Evolutionary conservation across 768 basidiomycete species (phyloP), one percentile per base, ranked within the genome.

Genomic region (Kwoniella mangroviensis): DNA sequence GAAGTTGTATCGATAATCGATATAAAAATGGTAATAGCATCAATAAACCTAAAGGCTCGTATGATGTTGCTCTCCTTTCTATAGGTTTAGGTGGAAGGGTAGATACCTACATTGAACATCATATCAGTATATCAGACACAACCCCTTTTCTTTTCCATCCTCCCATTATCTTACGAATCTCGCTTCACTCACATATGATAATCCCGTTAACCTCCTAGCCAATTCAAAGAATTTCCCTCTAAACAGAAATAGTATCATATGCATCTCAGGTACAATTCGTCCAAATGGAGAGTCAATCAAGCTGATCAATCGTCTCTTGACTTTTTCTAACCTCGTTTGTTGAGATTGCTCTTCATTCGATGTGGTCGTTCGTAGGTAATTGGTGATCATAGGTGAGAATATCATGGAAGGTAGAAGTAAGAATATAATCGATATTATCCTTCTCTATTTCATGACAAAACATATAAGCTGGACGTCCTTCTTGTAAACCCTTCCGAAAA

Each of bases 241-340:
- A 13, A 82, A 68, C 56, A 82, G 67, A 59, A 83, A 84, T 45
- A 68, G 72, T 4, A 81, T 72, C 59, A 83, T 75, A 63, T 82
- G 79, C 28, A 82, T 52, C 53, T 84, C 81, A 6, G 79, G 75
- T 7, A 78, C 41, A 0, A 70, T 64, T 28, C 72, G 67, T 21
- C 77, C 69, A 10, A 70, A 41, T 9, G 75, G 78, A 9, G 77
- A 77, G 26, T 74, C 75, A 3, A 80, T 60, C 1, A 76, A 57
- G 6, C 11, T n/a, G 9, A 62, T 17, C 26, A 69, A 43, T 40
- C 17, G 22, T 34, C 15, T 41, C 43, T 67, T 70, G 9, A 58
- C 26, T 22, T 60, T 58, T 22, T 59, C n/a, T 60, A 63, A 69
- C 53, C 19, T 40, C 2, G 62, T 58, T 51, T 49, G 22, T 12